Percentiles rank a stretch among this genome's conserved stretches.
Conservation (phyloP, 129 eudicot genomes). For the Deinandra increscens region DNA sequence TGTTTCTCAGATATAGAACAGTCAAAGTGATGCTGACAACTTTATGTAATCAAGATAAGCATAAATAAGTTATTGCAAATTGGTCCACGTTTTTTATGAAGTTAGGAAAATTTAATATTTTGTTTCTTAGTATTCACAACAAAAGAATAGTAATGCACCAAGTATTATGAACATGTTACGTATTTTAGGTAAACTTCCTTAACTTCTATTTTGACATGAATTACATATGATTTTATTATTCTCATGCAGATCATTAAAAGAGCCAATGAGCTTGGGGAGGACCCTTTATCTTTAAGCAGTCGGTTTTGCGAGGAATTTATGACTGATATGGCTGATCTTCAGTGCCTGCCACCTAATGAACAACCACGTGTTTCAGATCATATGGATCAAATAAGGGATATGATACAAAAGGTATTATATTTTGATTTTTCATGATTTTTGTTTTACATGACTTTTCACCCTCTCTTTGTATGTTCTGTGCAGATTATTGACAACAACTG, state of each 20-base stretch:
- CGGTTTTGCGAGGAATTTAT: slow-evolving; percentile 70
- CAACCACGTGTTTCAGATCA: slow-evolving; percentile 94
- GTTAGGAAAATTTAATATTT: background rate
- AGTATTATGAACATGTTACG: background rate
- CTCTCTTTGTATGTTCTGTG: slow-evolving; percentile 14
- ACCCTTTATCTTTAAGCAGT: slow-evolving; percentile 62
- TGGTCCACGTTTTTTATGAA: background rate
- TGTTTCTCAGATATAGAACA: slow-evolving; percentile 3
- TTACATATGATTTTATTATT: background rate
- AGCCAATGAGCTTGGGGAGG: slow-evolving; percentile 77
- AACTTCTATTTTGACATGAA: background rate
- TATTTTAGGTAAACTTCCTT: background rate
- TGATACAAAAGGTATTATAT: slow-evolving; percentile 69
- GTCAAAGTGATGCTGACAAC: background rate
- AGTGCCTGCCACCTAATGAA: slow-evolving; percentile 71
- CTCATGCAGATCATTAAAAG: slow-evolving; percentile 70
- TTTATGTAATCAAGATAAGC: background rate
- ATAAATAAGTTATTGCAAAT: background rate
- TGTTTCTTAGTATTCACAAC: background rate
- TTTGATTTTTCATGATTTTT: background rate
- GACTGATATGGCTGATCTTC: slow-evolving; percentile 74
- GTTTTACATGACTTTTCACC: background rate
- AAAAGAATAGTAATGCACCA: background rate
- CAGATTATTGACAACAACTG: slow-evolving; percentile 66
- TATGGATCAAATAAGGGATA: slow-evolving; percentile 68